phyloP scores from a whole-genome alignment of 208 protist species.

The Acanthamoeba healyi region DNA sequence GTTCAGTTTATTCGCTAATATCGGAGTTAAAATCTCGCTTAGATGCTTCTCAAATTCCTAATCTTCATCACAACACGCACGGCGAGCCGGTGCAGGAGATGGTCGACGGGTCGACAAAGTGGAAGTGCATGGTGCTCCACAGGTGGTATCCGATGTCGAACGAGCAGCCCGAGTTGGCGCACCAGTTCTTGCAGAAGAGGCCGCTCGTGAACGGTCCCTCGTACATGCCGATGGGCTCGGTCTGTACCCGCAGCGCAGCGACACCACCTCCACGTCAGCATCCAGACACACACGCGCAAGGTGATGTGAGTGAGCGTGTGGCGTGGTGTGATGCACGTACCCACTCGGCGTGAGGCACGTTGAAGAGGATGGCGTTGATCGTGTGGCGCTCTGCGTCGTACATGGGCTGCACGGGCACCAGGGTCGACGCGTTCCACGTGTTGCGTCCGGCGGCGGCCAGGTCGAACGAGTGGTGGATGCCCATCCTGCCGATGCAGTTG shows the following conservation, averaged over 20 bases:
- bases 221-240: constrained; percentile 13
- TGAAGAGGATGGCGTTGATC: constrained; percentile 68
- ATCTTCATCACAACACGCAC: not conserved
- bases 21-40: no score
- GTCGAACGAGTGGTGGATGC: constrained; percentile 48
- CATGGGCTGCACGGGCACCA: constrained; percentile 51
- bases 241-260: no score
- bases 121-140: constrained; percentile 50
- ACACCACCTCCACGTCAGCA: no score
- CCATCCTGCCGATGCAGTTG: constrained; percentile 46
- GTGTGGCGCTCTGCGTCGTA: constrained; percentile 10
- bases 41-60: no score
- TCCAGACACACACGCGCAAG: no score
- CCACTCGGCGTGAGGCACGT: not conserved
- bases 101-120: constrained; percentile 33
- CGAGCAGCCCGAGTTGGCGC: constrained; percentile 47
- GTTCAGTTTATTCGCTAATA: no score
- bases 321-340: no score
- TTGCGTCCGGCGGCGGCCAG: not conserved
- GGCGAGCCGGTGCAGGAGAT: constrained; percentile 10
- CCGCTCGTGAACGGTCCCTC: constrained; percentile 57
- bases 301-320: no score
- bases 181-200: constrained; percentile 64
- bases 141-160: not conserved
- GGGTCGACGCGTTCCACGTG: constrained; percentile 60